Evolutionary conservation across 352 stramenopile genomes (phyloP).

Genomic region (Blastocystis sp.): DNA sequence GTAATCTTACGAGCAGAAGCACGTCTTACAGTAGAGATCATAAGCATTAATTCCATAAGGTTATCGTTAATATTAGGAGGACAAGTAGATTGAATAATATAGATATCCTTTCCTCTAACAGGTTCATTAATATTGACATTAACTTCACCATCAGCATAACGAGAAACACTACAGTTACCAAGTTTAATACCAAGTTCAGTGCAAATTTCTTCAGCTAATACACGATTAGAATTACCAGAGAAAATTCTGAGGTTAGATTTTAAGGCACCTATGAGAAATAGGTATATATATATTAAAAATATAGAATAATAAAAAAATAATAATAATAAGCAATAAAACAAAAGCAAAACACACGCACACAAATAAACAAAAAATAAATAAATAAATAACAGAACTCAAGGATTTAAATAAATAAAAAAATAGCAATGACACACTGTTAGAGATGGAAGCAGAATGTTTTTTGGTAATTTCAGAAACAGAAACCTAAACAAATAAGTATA

Average conservation of each 20-base stretch:
- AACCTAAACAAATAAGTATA: too few relatives aligned
- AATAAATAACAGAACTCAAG: too few relatives aligned
- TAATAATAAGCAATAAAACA: too few relatives aligned
- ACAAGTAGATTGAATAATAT: constrained; percentile 97
- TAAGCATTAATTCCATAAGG: constrained; percentile 93
- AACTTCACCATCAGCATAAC: constrained; percentile 93
- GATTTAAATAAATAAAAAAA: too few relatives aligned
- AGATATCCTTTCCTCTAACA: constrained; percentile 96
- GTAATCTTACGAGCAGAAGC: constrained; percentile 92
- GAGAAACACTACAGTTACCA: constrained; percentile 44
- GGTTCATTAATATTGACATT: constrained; percentile 98
- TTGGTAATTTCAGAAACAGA: too few relatives aligned
- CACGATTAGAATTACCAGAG: constrained; percentile 84
- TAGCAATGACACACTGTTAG: too few relatives aligned
- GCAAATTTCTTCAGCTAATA: constrained; percentile 81
- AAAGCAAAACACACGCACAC: too few relatives aligned
- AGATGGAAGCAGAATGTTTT: too few relatives aligned
- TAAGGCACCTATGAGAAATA: neutral
- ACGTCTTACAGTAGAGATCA: constrained; percentile 81
- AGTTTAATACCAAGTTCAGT: constrained; percentile 85
- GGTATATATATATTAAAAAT: too few relatives aligned
- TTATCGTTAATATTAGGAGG: constrained; percentile 93
- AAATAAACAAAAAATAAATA: too few relatives aligned
- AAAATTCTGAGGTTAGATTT: constrained; percentile 56
- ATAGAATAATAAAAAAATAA: too few relatives aligned